Percentiles rank a stretch among this genome's conserved stretches.
phyloP scores from a whole-genome alignment of 2,329 filamentous ascomycete species.

The Hymenoscyphus scutula region DNA sequence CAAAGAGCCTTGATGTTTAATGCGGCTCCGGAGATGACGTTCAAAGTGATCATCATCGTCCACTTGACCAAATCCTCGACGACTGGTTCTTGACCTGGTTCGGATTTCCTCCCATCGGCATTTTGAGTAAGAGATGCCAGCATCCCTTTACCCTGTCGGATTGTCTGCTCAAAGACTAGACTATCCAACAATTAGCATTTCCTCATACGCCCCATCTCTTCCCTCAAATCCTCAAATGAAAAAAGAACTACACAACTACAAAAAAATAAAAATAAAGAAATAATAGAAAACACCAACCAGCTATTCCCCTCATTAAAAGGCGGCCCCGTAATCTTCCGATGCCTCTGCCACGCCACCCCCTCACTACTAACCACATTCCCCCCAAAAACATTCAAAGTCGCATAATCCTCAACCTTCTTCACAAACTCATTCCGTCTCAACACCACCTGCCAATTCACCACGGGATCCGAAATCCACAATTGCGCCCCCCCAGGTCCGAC shows the following conservation, averaged over 20 bases:
- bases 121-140: slow-evolving; percentile 28
- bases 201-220: too few relatives aligned
- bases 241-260: too few relatives aligned
- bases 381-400: slow-evolving; percentile 43
- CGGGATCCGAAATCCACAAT: slow-evolving; percentile 19
- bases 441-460: slow-evolving; percentile 18
- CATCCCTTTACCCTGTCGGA: slow-evolving; percentile 37
- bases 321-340: slow-evolving; percentile 68
- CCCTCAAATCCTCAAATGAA: too few relatives aligned
- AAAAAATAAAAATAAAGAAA: too few relatives aligned
- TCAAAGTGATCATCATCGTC: slow-evolving; percentile 49
- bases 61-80: slow-evolving; percentile 36
- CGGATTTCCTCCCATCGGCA: slow-evolving; percentile 12
- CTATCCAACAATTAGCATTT: slow-evolving; percentile 19
- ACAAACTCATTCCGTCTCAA: slow-evolving; percentile 25
- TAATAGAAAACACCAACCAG: slow-evolving; percentile 11
- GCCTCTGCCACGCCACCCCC: slow-evolving; percentile 65
- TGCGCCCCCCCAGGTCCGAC: slow-evolving; percentile 15
- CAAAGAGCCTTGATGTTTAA: slow-evolving; percentile 36
- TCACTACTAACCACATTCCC: slow-evolving; percentile 69
- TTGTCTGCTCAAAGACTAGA: slow-evolving; percentile 40
- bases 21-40: slow-evolving; percentile 51
- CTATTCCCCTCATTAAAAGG: slow-evolving; percentile 71
- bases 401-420: slow-evolving; percentile 21
- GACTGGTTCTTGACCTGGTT: slow-evolving; percentile 14